Conservation (phyloP, 2,329 filamentous ascomycete genomes). For the Gyromitra esculenta region DNA sequence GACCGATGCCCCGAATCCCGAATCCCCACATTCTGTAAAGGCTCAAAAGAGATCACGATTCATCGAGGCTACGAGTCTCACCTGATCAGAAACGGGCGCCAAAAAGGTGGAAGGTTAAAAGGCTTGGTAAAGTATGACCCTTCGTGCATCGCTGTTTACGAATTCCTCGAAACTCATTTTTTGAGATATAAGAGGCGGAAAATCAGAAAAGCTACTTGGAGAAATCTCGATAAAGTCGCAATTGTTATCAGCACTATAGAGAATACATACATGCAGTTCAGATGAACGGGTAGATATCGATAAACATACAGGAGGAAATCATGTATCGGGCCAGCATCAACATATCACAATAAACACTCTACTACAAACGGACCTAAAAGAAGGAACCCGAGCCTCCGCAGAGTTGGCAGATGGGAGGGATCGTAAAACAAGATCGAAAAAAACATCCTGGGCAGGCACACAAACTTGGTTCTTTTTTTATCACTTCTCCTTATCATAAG, state of each 20-base stretch:
- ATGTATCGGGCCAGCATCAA: background rate
- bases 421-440: slow-evolving; percentile 34
- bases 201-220: slow-evolving; percentile 18
- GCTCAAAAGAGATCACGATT: slow-evolving; percentile 9
- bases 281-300: slow-evolving; percentile 48
- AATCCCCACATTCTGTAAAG: background rate
- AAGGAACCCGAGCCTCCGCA: slow-evolving; percentile 29
- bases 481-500: slow-evolving; percentile 17
- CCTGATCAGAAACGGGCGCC: slow-evolving; percentile 5
- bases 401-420: slow-evolving; percentile 8
- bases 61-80: slow-evolving; percentile 19
- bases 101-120: slow-evolving; percentile 14
- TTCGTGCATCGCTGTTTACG: background rate
- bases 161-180: slow-evolving; percentile 5
- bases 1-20: slow-evolving; percentile 18
- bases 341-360: slow-evolving; percentile 23
- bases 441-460: slow-evolving; percentile 23
- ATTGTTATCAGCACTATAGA: slow-evolving; percentile 11
- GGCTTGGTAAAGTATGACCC: background rate
- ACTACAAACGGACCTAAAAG: slow-evolving; percentile 17
- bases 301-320: slow-evolving; percentile 17
- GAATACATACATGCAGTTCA: slow-evolving; percentile 7
- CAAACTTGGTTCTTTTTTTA: slow-evolving; percentile 20
- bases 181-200: slow-evolving; percentile 11
- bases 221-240: slow-evolving; percentile 10